Base-by-base conservation (phyloP, 2,329 filamentous ascomycete genomes). In the Claviceps sp. region DNA sequence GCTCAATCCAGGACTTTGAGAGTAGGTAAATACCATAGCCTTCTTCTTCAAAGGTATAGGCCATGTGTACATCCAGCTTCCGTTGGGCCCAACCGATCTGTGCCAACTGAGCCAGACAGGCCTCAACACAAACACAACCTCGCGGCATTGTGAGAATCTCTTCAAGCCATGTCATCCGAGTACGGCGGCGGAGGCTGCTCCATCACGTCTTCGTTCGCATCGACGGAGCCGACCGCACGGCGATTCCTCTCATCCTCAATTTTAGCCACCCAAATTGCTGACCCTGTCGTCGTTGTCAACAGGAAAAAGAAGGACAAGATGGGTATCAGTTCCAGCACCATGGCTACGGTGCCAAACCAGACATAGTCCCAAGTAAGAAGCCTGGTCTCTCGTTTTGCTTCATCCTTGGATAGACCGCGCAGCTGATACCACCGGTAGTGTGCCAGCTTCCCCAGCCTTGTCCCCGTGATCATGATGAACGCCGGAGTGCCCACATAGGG, bases 231-330 rank as follows among this genome's bases (percentile, higher is more conserved):
- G 29, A 57, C 50, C 4, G 47, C 55, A 40, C 40, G 51, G 29
- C 52, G 48, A 22, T 58, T 58, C 47, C 64, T 68, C 58, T 78
- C 71, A 50, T 79, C 73, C 66, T 97, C 90, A 49, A 96, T 69
- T 57, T 84, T 81, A 2, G 83, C 83, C 2, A 82, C 87, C 90
- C 91, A 97, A 38, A 97, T 71, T 1, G 88, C 91, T 44, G 87
- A 84, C 2, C 91, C 93, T 20, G 82, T 80, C 1, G 90, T 85
- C 3, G 86, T 89, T 0, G 91, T 96, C 57, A 98, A 70, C 40
- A 97, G 75, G 65, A 97, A 96, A 63, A 97, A 82, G 76, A 98
- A 94, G n/a, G 86, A 94, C 47, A 96, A 68, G 13, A 91, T 76
- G 1, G 93, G 93, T 8, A 96, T 76, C n/a, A 97, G 76, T 68